Conservation (phyloP, 306 rosid species). For the Rubus idaeus region DNA sequence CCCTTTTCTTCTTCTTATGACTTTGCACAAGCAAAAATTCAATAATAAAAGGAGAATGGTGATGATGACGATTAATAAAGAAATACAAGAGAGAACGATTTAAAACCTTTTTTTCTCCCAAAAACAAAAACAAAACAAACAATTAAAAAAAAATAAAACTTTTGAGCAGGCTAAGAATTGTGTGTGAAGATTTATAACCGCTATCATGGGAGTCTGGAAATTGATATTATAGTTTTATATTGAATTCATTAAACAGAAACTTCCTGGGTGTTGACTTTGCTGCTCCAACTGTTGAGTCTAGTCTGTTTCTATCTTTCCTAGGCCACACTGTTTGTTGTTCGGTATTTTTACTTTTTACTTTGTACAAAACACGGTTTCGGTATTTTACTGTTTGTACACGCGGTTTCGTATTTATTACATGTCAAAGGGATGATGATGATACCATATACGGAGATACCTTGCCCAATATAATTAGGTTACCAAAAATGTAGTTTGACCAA, state of each 20-base stretch:
- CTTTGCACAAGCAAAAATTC: constrained; percentile 27
- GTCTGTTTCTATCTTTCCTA: neutral
- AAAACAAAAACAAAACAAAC: constrained; percentile 2
- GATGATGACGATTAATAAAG: constrained; percentile 22
- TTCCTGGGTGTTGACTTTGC: constrained; percentile 53
- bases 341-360: neutral
- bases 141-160: constrained; percentile 3
- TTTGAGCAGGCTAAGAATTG: constrained; percentile 22
- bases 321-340: neutral
- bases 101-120: constrained; percentile 8
- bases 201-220: constrained; percentile 19
- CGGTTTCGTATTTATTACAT: neutral
- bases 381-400: neutral
- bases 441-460: neutral
- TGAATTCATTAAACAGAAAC: constrained; percentile 32
- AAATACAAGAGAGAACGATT: constrained; percentile 34
- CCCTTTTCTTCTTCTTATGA: constrained; percentile 32
- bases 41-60: constrained; percentile 25
- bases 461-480: neutral
- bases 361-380: neutral
- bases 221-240: neutral
- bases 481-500: neutral
- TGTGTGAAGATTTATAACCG: constrained; percentile 42
- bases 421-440: neutral
- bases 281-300: neutral